Evolutionary conservation across 2,329 filamentous ascomycete genomes (phyloP), one percentile per base, ranked within the genome.

Genomic region (Calonectria naviculata): DNA sequence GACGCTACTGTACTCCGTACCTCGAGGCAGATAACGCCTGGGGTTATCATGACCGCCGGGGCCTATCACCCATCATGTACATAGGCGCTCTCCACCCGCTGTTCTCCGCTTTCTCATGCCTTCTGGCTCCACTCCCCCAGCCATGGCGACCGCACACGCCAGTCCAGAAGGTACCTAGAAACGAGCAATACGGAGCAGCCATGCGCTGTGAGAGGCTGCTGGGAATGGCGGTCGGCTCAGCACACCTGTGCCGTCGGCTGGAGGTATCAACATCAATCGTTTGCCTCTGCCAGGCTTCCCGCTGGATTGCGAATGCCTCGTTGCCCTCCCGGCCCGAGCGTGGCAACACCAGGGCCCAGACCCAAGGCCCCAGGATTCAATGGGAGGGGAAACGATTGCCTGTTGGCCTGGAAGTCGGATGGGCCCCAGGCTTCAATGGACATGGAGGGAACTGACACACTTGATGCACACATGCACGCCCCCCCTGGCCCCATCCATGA

Each of bases 1-100:
- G 72, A 65, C 68, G 68, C 73, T 64, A 62, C 71, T 24, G 70
- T 76, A 68, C 71, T 71, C 71, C 74, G 70, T 76, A 77, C 76
- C 76, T 73, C 56, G 19, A 42, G 49, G 60, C 65, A 74, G 76
- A 78, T 77, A 78, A 71, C 70, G 70, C 72, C 68, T 67, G 67
- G 62, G 71, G 69, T 74, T 71, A 52, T 44, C 65, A 70, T 65
- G 74, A 63, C 72, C 63, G 70, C 38, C 31, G 42, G 42, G 24
- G 72, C 56, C 74, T 78, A 78, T 77, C 71, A 58, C n/a, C 36
- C 61, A 26, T 34, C 38, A 63, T 64, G 74, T 72, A 67, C 31
- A 44, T 26, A 12, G n/a, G 38, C 52, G 61, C 58, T 67, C 60
- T 62, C 41, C 41, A n/a, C 31, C 24, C 31, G 38, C 24, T 34